phyloP scores from a whole-genome alignment of 1,284 basidiomycete species.

The Phenoliferia sp. region DNA sequence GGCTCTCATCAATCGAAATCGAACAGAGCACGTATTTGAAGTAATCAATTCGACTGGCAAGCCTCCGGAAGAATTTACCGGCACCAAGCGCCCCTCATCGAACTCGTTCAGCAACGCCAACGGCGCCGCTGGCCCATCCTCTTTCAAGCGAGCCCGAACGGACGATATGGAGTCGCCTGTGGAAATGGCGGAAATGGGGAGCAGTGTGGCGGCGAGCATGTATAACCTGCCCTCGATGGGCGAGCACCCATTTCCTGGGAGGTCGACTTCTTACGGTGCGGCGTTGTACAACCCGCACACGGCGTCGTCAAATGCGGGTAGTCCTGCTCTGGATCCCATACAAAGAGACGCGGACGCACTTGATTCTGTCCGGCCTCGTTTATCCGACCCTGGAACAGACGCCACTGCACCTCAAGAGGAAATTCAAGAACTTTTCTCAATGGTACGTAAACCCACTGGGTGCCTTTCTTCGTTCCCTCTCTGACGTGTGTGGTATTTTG shows the following conservation, averaged over 20 bases:
- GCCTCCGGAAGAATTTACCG: neutral
- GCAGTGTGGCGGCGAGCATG: neutral
- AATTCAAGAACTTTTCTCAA: neutral
- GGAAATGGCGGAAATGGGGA: neutral
- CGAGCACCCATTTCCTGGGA: neutral
- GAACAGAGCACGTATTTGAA: slow-evolving; percentile 4
- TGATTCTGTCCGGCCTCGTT: neutral
- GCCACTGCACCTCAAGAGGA: neutral
- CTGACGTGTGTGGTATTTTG: neutral
- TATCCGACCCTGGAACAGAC: neutral
- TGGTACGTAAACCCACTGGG: neutral
- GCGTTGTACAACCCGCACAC: neutral
- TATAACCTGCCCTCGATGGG: neutral
- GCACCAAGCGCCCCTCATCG: neutral
- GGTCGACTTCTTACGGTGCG: neutral
- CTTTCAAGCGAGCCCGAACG: neutral
- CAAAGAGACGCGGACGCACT: neutral
- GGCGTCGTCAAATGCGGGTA: neutral
- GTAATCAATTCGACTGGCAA: slow-evolving; percentile 1
- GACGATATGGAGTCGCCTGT: neutral
- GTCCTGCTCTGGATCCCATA: neutral
- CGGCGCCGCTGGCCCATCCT: neutral
- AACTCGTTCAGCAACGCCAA: neutral
- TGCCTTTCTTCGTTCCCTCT: neutral
- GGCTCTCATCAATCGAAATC: neutral